phyloP scores from a whole-genome alignment of 305 asterid species.

The Fraxinus velutina region DNA sequence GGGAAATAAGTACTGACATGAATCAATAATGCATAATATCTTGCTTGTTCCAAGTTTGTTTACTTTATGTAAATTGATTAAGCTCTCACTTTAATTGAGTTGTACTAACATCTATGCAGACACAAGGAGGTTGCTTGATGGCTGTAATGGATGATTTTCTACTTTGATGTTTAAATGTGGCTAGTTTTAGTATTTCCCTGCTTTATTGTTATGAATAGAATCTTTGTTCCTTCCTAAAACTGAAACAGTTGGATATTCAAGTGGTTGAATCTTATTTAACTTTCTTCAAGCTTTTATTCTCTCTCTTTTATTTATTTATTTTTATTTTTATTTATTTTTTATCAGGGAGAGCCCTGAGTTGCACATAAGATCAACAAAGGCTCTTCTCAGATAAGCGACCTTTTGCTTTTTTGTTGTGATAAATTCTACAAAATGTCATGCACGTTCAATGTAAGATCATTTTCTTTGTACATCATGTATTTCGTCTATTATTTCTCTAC shows the following conservation, averaged over 20 bases:
- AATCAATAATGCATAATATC: too few relatives aligned
- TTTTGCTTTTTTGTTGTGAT: slow-evolving; percentile 29
- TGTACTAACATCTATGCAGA: too few relatives aligned
- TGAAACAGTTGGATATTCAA: slow-evolving; percentile 1
- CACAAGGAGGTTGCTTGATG: too few relatives aligned
- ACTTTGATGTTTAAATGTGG: background rate
- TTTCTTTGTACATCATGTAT: too few relatives aligned
- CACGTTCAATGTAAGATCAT: slow-evolving; percentile 32
- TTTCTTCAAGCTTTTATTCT: slow-evolving; percentile 16
- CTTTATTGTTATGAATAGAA: background rate
- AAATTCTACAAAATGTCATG: slow-evolving; percentile 10
- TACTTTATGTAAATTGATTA: too few relatives aligned
- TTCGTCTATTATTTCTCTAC: too few relatives aligned
- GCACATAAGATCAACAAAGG: slow-evolving; percentile 12
- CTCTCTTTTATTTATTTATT: background rate
- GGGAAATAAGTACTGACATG: too few relatives aligned
- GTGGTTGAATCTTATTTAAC: background rate
- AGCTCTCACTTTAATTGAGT: too few relatives aligned
- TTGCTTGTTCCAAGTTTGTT: too few relatives aligned
- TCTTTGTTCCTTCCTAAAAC: background rate
- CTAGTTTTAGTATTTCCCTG: background rate
- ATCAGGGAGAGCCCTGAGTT: slow-evolving; percentile 18
- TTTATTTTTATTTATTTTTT: background rate
- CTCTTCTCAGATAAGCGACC: slow-evolving; percentile 29
- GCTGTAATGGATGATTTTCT: too few relatives aligned